phyloP scores from a whole-genome alignment of 306 rosid genomes.

The Prunus mume region DNA sequence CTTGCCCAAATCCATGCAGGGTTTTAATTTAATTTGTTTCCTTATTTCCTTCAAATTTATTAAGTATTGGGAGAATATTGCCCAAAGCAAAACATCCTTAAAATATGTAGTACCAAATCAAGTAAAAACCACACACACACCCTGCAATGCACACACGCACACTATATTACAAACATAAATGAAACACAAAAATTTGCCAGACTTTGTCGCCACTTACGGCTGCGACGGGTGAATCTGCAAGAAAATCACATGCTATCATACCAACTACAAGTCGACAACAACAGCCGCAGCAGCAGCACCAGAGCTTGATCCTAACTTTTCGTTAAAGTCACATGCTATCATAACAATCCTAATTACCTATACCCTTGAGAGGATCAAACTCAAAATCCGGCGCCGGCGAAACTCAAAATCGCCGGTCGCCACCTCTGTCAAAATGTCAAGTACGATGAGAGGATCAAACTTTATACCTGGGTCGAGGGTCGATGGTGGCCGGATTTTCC shows the following conservation, averaged over 20 bases:
- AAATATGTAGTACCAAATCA: neutral
- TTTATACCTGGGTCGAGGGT: no score
- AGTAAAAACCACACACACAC: conserved; percentile 26
- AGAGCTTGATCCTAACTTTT: neutral
- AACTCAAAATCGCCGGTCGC: no score
- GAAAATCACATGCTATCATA: no score
- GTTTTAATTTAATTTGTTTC: conserved; percentile 2
- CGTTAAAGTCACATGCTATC: neutral
- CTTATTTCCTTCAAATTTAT: neutral
- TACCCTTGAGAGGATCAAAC: neutral
- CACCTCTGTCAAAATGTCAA: no score
- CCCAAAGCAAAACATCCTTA: neutral
- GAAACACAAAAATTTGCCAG: neutral
- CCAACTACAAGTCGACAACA: no score
- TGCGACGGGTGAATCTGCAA: conserved; percentile 81
- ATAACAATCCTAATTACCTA: no score
- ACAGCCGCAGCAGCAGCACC: no score
- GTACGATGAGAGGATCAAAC: no score
- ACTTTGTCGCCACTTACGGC: conserved; percentile 51
- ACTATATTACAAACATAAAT: neutral
- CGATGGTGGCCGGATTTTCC: no score
- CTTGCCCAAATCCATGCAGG: no score
- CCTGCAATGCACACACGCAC: conserved; percentile 27
- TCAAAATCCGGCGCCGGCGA: no score
- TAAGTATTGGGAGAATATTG: neutral